Base-by-base conservation (phyloP, 768 basidiomycete species). In the Mycena chlorophos region DNA sequence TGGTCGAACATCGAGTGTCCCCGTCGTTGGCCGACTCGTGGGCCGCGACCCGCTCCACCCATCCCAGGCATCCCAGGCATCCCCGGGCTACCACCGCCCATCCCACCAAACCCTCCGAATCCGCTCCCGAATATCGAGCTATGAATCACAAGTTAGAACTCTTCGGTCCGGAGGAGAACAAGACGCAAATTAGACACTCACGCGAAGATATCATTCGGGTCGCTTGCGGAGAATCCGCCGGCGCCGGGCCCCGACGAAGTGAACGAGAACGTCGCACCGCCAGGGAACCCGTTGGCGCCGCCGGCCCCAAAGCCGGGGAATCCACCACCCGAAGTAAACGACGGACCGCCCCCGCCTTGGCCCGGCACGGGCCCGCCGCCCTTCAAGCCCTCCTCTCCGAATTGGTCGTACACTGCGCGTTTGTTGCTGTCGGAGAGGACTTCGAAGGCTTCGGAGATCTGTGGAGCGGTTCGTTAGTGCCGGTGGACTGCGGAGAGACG, bases 391-490 rank as follows among this genome's bases (percentile, higher is more conserved):
- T 97, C 95, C 69, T 97, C 94, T 30, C 96, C 96, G 52, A 94
- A 87, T 63, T 97, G 92, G 70, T 97, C 95, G 61, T 94, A 98
- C 5, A 93, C 68, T 0, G 89, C 73, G 22, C 91, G 87, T 66
- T 93, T 94, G 67, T 92, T 78, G 69, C 84, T 84, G 72, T 97
- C 94, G 49, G 82, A 90, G 53, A 98, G 84, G 26, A 96, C 94
- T 68, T 98, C 96, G 65, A 96, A 98, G 0, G 94, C 95, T 75
- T 98, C 96, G 28, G 91, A 91, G 43, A 98, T 83, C 89, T 96
- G 31, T n/a, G 48, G 34, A 17, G 49, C 26, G 31, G 42, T 61
- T 13, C 58, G 52, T 45, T 52, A 56, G 46, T 30, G 49, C 51
- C 37, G 34, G 51, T 23, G 42, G 8, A 14, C 16, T 50, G 17